These are phyloP conservation scores for Phytophthora citricola DNA, from an alignment of 352 stramenopile species.

Conservation along the genomic window DNA sequence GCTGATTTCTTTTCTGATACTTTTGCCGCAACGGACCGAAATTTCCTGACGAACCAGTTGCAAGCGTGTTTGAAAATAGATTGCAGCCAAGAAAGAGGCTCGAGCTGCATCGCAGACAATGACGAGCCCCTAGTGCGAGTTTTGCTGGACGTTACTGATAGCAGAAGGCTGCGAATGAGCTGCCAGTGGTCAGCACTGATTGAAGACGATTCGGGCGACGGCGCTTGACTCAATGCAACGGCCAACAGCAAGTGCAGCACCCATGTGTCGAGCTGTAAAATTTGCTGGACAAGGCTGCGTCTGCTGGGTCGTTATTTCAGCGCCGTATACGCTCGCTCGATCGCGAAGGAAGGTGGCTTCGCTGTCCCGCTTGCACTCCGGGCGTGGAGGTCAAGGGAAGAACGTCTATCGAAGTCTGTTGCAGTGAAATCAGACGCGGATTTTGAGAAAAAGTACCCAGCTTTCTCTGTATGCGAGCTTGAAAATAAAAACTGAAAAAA, in stretches of 20 bases:
- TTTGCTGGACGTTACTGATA: slow-evolving; percentile 22
- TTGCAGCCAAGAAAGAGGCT: slow-evolving; percentile 21
- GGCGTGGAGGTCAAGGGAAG: slow-evolving; percentile 17
- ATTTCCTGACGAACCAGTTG: slow-evolving; percentile 17
- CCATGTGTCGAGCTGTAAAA: slow-evolving; percentile 14
- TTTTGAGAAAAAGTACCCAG: slow-evolving; percentile 23
- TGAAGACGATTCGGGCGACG: slow-evolving; percentile 9
- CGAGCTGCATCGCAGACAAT: slow-evolving; percentile 4
- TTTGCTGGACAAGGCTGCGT: slow-evolving; percentile 4
- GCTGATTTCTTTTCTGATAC: slow-evolving; percentile 28
- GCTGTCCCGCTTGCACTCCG: slow-evolving; percentile 19
- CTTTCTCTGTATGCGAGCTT: slow-evolving; percentile 9
- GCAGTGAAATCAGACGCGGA: slow-evolving; percentile 23
- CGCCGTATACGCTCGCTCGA: not conserved
- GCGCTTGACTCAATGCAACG: slow-evolving; percentile 15
- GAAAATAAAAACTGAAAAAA: not conserved
- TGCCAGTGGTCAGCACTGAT: not conserved
- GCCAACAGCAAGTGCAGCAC: slow-evolving; percentile 1
- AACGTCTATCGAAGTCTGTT: not conserved
- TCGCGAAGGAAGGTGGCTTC: slow-evolving; percentile 22
- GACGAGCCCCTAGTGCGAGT: not conserved
- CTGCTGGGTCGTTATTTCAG: slow-evolving; percentile 15
- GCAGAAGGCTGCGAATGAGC: not conserved
- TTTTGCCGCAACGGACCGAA: slow-evolving; percentile 11
- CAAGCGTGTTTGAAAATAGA: slow-evolving; percentile 9